Conservation (phyloP, 495 filamentous ascomycete genomes). For the Letharia columbiana region DNA sequence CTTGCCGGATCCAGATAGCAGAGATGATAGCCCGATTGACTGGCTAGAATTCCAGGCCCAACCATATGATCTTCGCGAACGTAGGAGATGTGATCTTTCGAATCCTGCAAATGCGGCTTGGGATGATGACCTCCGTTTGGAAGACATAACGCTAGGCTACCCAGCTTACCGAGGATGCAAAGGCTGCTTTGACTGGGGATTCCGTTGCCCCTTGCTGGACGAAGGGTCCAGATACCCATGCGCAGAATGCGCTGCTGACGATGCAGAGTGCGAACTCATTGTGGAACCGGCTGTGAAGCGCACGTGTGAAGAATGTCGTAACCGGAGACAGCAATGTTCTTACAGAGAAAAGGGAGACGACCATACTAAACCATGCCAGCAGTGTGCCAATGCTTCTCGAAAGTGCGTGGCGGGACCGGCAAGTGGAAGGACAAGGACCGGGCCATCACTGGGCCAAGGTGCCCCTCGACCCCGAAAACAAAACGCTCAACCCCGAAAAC, state of each 20-base stretch:
- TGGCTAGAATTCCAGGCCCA: not conserved
- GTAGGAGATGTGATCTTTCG: not conserved
- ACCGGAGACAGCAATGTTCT: constrained; percentile 18
- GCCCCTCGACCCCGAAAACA: not conserved
- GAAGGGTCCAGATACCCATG: constrained; percentile 25
- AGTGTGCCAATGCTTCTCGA: constrained; percentile 9
- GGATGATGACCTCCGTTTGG: constrained; percentile 11
- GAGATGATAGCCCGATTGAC: constrained; percentile 5
- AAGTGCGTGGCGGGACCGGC: constrained; percentile 23
- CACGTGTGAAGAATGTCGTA: constrained; percentile 17
- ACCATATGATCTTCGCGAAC: constrained; percentile 13
- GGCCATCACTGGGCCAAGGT: constrained; percentile 21
- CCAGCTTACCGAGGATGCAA: constrained; percentile 23
- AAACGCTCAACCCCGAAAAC: not conserved
- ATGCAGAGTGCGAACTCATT: constrained; percentile 22
- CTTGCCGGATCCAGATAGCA: not conserved
- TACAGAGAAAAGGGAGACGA: constrained; percentile 14
- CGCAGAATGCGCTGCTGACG: constrained; percentile 15
- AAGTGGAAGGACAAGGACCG: constrained; percentile 22
- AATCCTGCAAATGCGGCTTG: not conserved
- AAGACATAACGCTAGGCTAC: constrained; percentile 22
- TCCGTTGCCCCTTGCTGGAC: constrained; percentile 19
- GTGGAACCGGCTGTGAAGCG: constrained; percentile 16
- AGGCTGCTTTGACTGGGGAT: constrained; percentile 18
- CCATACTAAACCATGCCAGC: constrained; percentile 17